phyloP scores from a whole-genome alignment of 2,329 filamentous ascomycete genomes.

The Grosmannia serpens region DNA sequence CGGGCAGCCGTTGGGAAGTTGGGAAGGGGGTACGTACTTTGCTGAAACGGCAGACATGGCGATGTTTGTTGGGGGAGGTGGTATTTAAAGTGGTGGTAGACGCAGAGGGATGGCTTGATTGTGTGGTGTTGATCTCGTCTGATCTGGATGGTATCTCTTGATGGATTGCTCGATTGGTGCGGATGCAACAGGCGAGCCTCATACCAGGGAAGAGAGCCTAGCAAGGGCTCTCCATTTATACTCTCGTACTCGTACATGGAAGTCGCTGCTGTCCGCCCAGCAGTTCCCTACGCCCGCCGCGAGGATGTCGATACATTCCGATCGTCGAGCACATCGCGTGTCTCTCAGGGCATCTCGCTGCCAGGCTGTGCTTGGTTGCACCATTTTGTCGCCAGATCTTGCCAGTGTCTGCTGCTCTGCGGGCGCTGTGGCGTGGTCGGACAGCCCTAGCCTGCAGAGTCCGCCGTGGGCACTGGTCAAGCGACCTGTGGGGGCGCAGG shows the following conservation, averaged over 20 bases:
- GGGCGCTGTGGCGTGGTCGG: constrained; percentile 1
- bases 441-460: constrained; percentile 16
- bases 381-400: not conserved
- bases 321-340: not conserved
- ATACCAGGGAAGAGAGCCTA: not conserved
- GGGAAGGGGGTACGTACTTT: not conserved
- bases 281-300: not conserved
- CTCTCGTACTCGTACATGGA: not conserved
- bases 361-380: not conserved
- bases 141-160: not conserved
- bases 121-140: not conserved
- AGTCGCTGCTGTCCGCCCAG: not conserved
- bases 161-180: not conserved
- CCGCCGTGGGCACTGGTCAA: not conserved
- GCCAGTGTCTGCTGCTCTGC: not conserved
- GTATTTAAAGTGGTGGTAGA: not conserved
- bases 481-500: not conserved
- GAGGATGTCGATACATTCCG: not conserved
- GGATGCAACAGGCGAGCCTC: not conserved
- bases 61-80: not conserved
- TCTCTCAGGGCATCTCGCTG: not conserved
- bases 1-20: not conserved
- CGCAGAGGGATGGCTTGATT: not conserved
- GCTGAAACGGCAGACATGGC: not conserved
- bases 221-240: not conserved